phyloP scores from a whole-genome alignment of 2,329 filamentous ascomycete species.

The Plectosphaerella cucumerina region DNA sequence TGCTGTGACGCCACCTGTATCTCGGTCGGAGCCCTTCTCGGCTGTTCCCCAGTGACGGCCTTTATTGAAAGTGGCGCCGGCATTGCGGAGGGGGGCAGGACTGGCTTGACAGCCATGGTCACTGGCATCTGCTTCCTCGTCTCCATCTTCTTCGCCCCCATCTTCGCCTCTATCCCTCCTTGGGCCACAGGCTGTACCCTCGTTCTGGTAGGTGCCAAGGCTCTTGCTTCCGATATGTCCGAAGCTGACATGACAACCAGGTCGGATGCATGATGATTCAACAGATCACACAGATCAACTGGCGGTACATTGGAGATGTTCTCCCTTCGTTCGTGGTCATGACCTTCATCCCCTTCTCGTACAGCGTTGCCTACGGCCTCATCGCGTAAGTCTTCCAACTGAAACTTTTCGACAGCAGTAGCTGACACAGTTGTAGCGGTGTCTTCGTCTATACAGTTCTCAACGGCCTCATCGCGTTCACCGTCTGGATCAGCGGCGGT shows the following conservation, averaged over 20 bases:
- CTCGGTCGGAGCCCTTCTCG: constrained; percentile 65
- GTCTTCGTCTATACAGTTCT: constrained; percentile 50
- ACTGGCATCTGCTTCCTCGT: constrained; percentile 68
- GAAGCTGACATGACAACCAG: constrained; percentile 23
- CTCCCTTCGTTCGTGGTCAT: constrained; percentile 73
- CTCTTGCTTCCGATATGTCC: neutral
- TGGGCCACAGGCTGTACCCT: constrained; percentile 75
- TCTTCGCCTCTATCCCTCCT: constrained; percentile 72
- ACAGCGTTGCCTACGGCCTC: constrained; percentile 73
- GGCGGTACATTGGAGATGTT: constrained; percentile 71
- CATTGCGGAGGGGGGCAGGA: constrained; percentile 70
- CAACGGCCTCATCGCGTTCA: constrained; percentile 41
- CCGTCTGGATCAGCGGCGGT: constrained; percentile 38
- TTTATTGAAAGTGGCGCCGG: constrained; percentile 75
- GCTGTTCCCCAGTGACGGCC: constrained; percentile 66
- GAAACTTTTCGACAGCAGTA: neutral
- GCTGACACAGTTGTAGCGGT: constrained; percentile 28
- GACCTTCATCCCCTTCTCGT: constrained; percentile 72
- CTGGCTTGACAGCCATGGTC: constrained; percentile 66
- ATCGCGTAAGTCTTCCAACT: constrained; percentile 53
- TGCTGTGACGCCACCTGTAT: constrained; percentile 68
- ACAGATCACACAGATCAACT: constrained; percentile 71
- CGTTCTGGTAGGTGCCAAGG: constrained; percentile 48
- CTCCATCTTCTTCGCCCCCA: constrained; percentile 70
- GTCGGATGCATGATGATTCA: constrained; percentile 77